Conservation (phyloP, 345 rosid species). For the Dipteronia sinensis region DNA sequence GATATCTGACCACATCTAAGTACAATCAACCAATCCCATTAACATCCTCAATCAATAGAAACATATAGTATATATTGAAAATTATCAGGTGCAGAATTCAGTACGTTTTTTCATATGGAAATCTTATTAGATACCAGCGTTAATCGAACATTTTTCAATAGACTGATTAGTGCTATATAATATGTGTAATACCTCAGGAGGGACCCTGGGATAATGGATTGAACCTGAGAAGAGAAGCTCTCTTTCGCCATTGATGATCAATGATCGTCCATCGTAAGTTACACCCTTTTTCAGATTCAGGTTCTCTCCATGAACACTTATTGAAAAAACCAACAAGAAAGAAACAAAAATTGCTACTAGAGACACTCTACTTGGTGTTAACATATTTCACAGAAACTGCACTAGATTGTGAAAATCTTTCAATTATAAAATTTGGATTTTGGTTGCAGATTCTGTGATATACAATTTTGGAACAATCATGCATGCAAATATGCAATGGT, state of each 20-base stretch:
- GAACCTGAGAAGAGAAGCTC: constrained; percentile 42
- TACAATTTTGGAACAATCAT: too few relatives aligned
- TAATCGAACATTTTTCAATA: too few relatives aligned
- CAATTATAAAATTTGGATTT: too few relatives aligned
- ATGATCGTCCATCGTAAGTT: constrained; percentile 28
- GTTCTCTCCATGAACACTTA: neutral
- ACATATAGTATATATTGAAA: neutral
- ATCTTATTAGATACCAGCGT: too few relatives aligned
- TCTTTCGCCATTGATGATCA: constrained; percentile 34
- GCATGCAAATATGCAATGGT: too few relatives aligned
- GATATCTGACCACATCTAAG: constrained; percentile 52
- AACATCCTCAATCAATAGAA: neutral
- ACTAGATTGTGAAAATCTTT: neutral
- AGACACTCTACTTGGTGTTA: neutral
- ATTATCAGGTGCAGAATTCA: too few relatives aligned
- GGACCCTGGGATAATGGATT: constrained; percentile 34
- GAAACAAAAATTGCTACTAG: neutral
- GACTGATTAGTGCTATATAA: neutral
- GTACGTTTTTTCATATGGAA: too few relatives aligned
- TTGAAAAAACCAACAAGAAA: neutral
- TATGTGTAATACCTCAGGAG: constrained; percentile 23
- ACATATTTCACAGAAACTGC: neutral
- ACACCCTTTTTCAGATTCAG: constrained; percentile 2
- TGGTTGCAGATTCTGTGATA: neutral
- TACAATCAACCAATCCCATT: neutral